These are phyloP conservation scores for Hypoxylon fragiforme DNA, from an alignment of 495 filamentous ascomycete species.

Conservation along the genomic window DNA sequence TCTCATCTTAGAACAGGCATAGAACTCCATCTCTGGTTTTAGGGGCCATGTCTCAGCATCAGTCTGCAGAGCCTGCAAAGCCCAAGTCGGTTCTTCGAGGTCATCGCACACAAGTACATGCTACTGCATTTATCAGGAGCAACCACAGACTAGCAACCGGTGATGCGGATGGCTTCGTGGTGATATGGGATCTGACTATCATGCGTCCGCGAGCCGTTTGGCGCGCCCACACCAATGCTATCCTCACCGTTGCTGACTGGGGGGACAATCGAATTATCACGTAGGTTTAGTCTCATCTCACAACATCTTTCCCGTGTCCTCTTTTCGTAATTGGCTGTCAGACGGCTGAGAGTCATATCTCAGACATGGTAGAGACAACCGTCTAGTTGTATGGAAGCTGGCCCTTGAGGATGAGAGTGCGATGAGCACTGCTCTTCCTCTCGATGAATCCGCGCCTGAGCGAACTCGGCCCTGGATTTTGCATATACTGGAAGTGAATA, in stretches of 20 bases:
- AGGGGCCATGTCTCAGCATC: constrained; percentile 35
- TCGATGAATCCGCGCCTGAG: constrained; percentile 58
- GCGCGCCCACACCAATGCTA: constrained; percentile 78
- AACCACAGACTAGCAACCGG: constrained; percentile 82
- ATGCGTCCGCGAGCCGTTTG: constrained; percentile 85
- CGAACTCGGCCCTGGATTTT: constrained; percentile 79
- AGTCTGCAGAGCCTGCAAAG: constrained; percentile 69
- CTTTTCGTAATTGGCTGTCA: constrained; percentile 4
- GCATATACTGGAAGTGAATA: constrained; percentile 82
- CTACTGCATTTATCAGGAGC: constrained; percentile 67
- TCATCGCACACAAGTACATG: constrained; percentile 80
- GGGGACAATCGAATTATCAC: constrained; percentile 65
- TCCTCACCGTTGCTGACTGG: constrained; percentile 77
- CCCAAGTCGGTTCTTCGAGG: constrained; percentile 87
- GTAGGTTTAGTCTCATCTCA: constrained; percentile 56
- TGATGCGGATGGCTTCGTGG: constrained; percentile 87
- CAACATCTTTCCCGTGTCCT: constrained; percentile 2
- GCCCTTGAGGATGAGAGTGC: constrained; percentile 60
- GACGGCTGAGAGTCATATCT: constrained; percentile 17
- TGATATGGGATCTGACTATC: constrained; percentile 81
- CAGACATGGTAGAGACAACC: constrained; percentile 90
- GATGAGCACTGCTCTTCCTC: constrained; percentile 71
- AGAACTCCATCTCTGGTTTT: neutral
- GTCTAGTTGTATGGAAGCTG: constrained; percentile 83
- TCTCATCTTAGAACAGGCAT: neutral